phyloP scores from a whole-genome alignment of 1,284 basidiomycete species.

The Heterobasidion occidentale region DNA sequence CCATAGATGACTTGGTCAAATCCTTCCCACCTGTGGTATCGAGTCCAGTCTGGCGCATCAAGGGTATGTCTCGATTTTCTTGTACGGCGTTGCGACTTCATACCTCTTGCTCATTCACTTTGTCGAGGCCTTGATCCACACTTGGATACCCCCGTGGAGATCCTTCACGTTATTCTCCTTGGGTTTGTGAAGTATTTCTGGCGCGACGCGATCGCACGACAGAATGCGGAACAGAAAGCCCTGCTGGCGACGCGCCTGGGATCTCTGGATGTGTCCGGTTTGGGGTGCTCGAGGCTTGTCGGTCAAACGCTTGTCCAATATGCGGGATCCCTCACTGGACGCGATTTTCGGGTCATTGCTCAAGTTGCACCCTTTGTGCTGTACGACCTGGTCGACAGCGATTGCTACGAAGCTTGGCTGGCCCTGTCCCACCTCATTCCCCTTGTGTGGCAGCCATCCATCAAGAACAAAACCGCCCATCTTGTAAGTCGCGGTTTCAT shows the following conservation, averaged over 20 bases:
- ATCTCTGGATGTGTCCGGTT: constrained; percentile 16
- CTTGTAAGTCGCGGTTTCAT: neutral
- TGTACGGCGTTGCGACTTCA: too few species aligned
- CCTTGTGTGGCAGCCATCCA: constrained; percentile 21
- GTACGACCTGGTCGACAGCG: constrained; percentile 14
- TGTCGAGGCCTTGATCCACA: constrained; percentile 22
- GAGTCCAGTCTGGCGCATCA: constrained; percentile 14
- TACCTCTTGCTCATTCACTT: too few species aligned
- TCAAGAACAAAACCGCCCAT: constrained; percentile 14
- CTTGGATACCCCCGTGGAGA: constrained; percentile 27
- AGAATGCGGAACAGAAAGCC: constrained; percentile 9
- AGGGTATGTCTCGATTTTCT: constrained; percentile 4
- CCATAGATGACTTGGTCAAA: neutral
- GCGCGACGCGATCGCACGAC: constrained; percentile 21
- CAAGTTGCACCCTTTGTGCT: constrained; percentile 24
- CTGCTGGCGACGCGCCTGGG: constrained; percentile 15
- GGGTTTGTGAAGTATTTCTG: constrained; percentile 32
- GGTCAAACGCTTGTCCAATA: constrained; percentile 22
- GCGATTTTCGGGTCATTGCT: constrained; percentile 20
- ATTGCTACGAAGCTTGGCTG: constrained; percentile 17
- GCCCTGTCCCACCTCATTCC: constrained; percentile 16
- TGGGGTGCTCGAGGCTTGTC: constrained; percentile 12
- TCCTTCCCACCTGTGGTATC: neutral
- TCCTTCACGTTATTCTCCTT: constrained; percentile 26
- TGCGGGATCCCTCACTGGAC: constrained; percentile 20